Evolutionary conservation across 192 early-diverging fungal species (phyloP).

Genomic region (Radiomyces spectabilis): DNA sequence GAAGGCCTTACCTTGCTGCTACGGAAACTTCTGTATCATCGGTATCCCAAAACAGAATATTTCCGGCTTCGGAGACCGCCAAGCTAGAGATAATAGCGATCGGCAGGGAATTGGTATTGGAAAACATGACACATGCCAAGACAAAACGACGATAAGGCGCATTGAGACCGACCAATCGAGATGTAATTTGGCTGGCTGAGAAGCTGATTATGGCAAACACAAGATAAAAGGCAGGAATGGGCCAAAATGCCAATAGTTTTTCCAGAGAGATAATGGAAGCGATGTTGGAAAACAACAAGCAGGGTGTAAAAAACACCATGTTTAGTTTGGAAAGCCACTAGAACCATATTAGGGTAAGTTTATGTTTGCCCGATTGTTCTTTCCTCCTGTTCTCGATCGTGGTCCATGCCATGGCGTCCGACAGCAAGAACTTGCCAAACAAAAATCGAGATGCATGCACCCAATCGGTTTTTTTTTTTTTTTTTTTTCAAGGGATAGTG

Average conservation of each 20-base stretch:
- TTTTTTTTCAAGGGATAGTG: neutral
- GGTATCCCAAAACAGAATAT: constrained; percentile 30
- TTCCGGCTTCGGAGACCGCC: constrained; percentile 41
- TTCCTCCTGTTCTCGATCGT: too few relatives aligned
- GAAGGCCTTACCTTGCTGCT: constrained; percentile 45
- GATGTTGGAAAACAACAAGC: constrained; percentile 69
- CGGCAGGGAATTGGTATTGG: constrained; percentile 68
- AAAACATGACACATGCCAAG: constrained; percentile 57
- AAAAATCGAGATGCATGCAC: neutral
- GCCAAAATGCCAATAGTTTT: constrained; percentile 63
- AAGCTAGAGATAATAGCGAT: constrained; percentile 61
- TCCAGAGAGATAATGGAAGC: constrained; percentile 55
- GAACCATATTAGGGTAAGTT: neutral
- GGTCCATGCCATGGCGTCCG: too few relatives aligned
- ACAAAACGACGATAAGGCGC: constrained; percentile 52
- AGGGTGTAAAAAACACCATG: constrained; percentile 68
- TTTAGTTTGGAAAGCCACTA: constrained; percentile 54
- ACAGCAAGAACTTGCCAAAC: too few relatives aligned
- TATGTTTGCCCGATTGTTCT: too few relatives aligned
- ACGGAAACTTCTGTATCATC: constrained; percentile 36
- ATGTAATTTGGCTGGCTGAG: constrained; percentile 27
- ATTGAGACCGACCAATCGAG: constrained; percentile 33
- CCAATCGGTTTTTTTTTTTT: neutral
- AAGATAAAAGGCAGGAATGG: constrained; percentile 49
- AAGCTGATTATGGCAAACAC: constrained; percentile 28